phyloP scores from a whole-genome alignment of 257 asterid genomes.

The Solanum ahanhuiri region DNA sequence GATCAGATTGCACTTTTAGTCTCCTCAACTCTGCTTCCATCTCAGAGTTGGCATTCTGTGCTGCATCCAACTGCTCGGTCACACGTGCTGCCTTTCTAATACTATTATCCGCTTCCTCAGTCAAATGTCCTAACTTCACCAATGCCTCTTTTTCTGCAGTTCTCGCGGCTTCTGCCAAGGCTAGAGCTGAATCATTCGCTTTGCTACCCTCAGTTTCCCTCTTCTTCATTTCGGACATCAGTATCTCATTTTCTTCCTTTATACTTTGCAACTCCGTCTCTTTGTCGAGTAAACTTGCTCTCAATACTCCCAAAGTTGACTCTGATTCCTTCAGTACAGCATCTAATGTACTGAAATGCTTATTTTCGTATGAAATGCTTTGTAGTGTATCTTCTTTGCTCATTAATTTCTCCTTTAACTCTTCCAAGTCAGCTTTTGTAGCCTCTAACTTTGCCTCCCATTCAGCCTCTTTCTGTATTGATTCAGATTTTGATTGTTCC shows the following conservation, averaged over 20 bases:
- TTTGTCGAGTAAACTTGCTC: slow-evolving; percentile 28
- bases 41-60: slow-evolving; percentile 58
- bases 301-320: slow-evolving; percentile 32
- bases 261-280: slow-evolving; percentile 39
- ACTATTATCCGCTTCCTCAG: slow-evolving; percentile 67
- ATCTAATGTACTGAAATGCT: slow-evolving; percentile 4
- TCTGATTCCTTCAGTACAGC: slow-evolving; percentile 21
- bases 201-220: slow-evolving; percentile 27
- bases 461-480: slow-evolving; percentile 38
- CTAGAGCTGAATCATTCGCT: slow-evolving; percentile 32
- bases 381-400: slow-evolving; percentile 22
- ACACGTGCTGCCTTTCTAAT: slow-evolving; percentile 37
- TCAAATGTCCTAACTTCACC: slow-evolving; percentile 48
- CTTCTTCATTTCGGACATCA: slow-evolving; percentile 44
- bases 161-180: slow-evolving; percentile 35
- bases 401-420: slow-evolving; percentile 23
- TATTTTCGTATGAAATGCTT: slow-evolving; percentile 8
- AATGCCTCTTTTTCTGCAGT: slow-evolving; percentile 57
- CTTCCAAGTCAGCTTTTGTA: slow-evolving; percentile 41
- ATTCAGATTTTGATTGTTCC: slow-evolving; percentile 44
- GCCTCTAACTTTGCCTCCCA: slow-evolving; percentile 34
- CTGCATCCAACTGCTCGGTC: slow-evolving; percentile 67
- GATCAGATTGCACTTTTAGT: slow-evolving; percentile 82
- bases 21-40: slow-evolving; percentile 75
- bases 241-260: slow-evolving; percentile 45